Conservation (phyloP, 73 alveolate species). For the Tetrahymena malaccensis region DNA sequence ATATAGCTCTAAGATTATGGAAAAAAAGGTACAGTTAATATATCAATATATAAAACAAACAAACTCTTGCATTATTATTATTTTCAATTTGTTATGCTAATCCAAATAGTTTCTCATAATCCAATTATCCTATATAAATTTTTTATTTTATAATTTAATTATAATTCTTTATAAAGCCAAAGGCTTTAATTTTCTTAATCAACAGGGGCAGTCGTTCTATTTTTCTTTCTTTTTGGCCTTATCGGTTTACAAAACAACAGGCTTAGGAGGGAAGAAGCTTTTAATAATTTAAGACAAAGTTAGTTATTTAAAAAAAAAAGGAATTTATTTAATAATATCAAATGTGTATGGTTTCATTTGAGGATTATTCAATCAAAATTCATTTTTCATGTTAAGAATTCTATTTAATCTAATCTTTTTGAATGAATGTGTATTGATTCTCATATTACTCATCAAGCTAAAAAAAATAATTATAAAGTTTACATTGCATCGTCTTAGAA, state of each 20-base stretch:
- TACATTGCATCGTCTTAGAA: constrained; percentile 45
- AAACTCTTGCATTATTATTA: background rate
- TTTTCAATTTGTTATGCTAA: background rate
- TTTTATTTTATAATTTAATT: background rate
- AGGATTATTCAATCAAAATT: too few relatives aligned
- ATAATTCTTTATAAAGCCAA: background rate
- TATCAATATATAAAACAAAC: background rate
- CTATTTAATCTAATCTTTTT: too few relatives aligned
- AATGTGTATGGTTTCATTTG: background rate
- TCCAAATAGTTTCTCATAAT: background rate
- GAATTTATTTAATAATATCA: background rate
- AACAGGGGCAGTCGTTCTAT: background rate
- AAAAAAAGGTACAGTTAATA: background rate
- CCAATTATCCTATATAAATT: background rate
- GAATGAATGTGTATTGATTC: too few relatives aligned
- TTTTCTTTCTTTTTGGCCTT: background rate
- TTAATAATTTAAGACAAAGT: background rate
- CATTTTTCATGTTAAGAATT: too few relatives aligned
- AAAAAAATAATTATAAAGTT: too few relatives aligned
- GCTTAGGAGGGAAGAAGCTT: background rate
- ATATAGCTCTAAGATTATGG: background rate
- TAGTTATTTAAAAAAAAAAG: too few relatives aligned
- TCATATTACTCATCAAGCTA: background rate
- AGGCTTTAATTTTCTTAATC: background rate
- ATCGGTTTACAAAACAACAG: background rate